phyloP scores from a whole-genome alignment of 129 eudicot genomes.

The Deinandra increscens region DNA sequence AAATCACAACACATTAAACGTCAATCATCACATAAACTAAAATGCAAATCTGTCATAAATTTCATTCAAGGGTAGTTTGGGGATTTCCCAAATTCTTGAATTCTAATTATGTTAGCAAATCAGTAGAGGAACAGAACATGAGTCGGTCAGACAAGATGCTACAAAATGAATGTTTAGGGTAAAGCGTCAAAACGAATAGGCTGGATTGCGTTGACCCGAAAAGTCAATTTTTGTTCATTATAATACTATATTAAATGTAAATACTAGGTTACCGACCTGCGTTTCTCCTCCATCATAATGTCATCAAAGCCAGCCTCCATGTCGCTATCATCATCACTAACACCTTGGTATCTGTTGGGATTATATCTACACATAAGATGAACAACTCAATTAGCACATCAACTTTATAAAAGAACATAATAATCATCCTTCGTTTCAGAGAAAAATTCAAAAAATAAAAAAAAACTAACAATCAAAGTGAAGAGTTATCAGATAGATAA shows the following conservation, averaged over 20 bases:
- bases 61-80: background rate
- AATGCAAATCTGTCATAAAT: background rate
- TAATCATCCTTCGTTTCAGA: conserved; percentile 2
- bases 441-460: background rate
- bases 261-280: conserved; percentile 52
- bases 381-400: background rate
- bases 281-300: conserved; percentile 64
- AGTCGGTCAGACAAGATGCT: background rate
- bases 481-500: background rate
- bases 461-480: background rate
- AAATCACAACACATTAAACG: conserved; percentile 19
- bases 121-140: no score
- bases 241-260: background rate
- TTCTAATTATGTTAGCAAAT: no score
- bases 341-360: conserved; percentile 44
- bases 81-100: background rate
- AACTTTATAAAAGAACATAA: background rate
- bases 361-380: conserved; percentile 50
- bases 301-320: conserved; percentile 80
- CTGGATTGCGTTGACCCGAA: background rate
- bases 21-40: background rate
- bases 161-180: background rate
- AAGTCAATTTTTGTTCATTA: background rate
- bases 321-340: conserved; percentile 55
- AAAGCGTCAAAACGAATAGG: background rate